These are phyloP conservation scores for Coprinopsis sp. DNA, from an alignment of 768 basidiomycete genomes.

Conservation along the genomic window DNA sequence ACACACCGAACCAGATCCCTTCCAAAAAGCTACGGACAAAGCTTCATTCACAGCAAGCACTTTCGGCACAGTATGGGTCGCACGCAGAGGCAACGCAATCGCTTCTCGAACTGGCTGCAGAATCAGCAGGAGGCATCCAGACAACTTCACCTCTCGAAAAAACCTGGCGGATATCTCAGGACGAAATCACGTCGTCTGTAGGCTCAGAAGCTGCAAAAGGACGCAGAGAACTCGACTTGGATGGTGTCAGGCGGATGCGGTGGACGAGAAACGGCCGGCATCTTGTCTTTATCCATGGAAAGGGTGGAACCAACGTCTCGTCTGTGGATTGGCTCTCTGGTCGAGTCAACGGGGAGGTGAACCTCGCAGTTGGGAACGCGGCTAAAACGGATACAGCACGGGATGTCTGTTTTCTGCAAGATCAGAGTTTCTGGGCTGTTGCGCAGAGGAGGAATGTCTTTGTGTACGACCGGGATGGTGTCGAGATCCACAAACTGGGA, in stretches of 20 bases:
- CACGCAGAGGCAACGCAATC: constrained; percentile 69
- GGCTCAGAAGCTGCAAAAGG: constrained; percentile 75
- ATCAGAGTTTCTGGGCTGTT: constrained; percentile 89
- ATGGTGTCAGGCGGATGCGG: constrained; percentile 78
- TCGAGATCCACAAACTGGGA: constrained; percentile 84
- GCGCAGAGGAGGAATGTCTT: constrained; percentile 96
- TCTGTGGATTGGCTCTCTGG: constrained; percentile 8
- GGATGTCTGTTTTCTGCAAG: constrained; percentile 94
- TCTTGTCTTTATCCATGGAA: constrained; percentile 6
- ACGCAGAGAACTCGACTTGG: constrained; percentile 71
- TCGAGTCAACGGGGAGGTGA: constrained; percentile 51
- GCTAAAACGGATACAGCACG: constrained; percentile 23
- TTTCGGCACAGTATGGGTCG: constrained; percentile 56
- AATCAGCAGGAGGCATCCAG: constrained; percentile 69
- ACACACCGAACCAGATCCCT: constrained; percentile 50
- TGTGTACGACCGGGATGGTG: constrained; percentile 91
- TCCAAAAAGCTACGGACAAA: constrained; percentile 75
- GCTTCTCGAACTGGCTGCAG: constrained; percentile 41
- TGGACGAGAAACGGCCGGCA: constrained; percentile 92
- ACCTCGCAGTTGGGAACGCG: constrained; percentile 4
- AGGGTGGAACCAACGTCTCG: constrained; percentile 4
- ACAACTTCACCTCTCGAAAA: constrained; percentile 77
- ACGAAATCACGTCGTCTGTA: constrained; percentile 62
- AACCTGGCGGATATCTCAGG: constrained; percentile 86
- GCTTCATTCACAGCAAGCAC: constrained; percentile 56